Conservation (phyloP, 2,329 filamentous ascomycete species). For the Trichoderma arundinaceum region DNA sequence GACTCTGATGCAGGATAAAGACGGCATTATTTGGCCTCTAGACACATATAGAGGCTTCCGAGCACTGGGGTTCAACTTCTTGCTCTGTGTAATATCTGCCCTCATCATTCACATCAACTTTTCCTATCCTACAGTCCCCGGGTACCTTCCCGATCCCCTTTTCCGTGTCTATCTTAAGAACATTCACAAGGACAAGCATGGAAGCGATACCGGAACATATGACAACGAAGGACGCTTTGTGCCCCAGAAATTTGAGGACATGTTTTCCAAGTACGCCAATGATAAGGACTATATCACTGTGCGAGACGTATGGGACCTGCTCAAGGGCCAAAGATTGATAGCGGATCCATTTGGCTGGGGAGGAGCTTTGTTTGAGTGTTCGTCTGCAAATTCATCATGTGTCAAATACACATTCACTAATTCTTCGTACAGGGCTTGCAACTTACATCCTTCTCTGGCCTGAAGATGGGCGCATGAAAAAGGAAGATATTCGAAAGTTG, state of each 20-base stretch:
- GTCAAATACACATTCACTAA: not conserved
- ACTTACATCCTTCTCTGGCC: slow-evolving; percentile 60
- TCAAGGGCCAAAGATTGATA: slow-evolving; percentile 49
- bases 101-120: slow-evolving; percentile 52
- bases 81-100: slow-evolving; percentile 47
- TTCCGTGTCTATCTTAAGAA: slow-evolving; percentile 47
- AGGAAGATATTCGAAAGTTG: slow-evolving; percentile 54
- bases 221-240: slow-evolving; percentile 56
- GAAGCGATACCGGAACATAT: slow-evolving; percentile 53
- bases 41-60: slow-evolving; percentile 50
- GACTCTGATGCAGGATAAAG: slow-evolving; percentile 41
- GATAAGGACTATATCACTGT: slow-evolving; percentile 48
- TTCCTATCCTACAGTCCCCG: slow-evolving; percentile 51
- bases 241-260: slow-evolving; percentile 57
- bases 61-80: slow-evolving; percentile 47
- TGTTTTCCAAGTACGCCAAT: slow-evolving; percentile 54
- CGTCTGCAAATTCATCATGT: slow-evolving; percentile 4
- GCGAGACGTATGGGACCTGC: slow-evolving; percentile 44
- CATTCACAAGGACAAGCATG: slow-evolving; percentile 54
- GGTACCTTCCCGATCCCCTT: slow-evolving; percentile 46
- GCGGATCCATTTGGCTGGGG: slow-evolving; percentile 51
- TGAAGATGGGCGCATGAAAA: slow-evolving; percentile 59
- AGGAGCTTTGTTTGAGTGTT: slow-evolving; percentile 37
- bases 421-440: slow-evolving; percentile 32
- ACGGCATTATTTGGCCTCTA: slow-evolving; percentile 48